A percentile compares a stretch with the other conserved stretches of the same genome.
phyloP scores from a whole-genome alignment of 768 basidiomycete species.

The Boletellus emodensis region DNA sequence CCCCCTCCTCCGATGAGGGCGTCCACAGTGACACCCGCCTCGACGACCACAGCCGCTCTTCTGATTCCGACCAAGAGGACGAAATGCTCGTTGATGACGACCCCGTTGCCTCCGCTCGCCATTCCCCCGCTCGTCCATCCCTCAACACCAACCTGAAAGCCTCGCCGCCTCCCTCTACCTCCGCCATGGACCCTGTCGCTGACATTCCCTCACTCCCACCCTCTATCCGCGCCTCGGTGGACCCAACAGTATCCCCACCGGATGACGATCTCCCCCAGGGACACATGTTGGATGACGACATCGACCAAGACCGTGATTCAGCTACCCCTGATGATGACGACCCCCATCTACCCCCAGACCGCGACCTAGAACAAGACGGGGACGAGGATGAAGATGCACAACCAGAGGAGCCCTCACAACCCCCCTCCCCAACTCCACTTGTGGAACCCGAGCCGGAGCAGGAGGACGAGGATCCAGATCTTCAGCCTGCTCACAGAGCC shows the following conservation, averaged over 20 bases:
- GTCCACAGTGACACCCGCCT: conserved; percentile 1
- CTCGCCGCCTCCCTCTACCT: conserved; percentile 6
- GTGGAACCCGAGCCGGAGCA: conserved; percentile 25
- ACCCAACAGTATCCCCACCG: conserved; percentile 19
- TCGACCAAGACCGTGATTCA: conserved; percentile 17
- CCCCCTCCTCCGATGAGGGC: conserved; percentile 22
- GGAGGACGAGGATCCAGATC: conserved; percentile 55
- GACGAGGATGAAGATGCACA: conserved; percentile 35
- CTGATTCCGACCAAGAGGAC: conserved; percentile 18
- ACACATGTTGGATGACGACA: conserved; percentile 29
- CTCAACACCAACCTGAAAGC: conserved; percentile 14
- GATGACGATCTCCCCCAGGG: conserved; percentile 10
- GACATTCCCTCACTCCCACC: conserved; percentile 19
- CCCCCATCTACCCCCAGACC: conserved; percentile 14
- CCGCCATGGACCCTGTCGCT: conserved; percentile 19
- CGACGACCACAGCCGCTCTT: conserved; percentile 2
- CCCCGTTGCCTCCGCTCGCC: conserved; percentile 19
- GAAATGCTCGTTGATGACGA: conserved; percentile 33
- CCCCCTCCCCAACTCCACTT: conserved; percentile 23
- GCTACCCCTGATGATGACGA: conserved; percentile 24
- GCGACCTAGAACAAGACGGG: conserved; percentile 21
- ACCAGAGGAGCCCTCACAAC: conserved; percentile 23
- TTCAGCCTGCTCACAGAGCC: conserved; percentile 77
- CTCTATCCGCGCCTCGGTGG: conserved; percentile 16
- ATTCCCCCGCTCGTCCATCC: conserved; percentile 19